Evolutionary conservation across 2,329 filamentous ascomycete species (phyloP).

Genomic region (Stachybotrys chartarum): DNA sequence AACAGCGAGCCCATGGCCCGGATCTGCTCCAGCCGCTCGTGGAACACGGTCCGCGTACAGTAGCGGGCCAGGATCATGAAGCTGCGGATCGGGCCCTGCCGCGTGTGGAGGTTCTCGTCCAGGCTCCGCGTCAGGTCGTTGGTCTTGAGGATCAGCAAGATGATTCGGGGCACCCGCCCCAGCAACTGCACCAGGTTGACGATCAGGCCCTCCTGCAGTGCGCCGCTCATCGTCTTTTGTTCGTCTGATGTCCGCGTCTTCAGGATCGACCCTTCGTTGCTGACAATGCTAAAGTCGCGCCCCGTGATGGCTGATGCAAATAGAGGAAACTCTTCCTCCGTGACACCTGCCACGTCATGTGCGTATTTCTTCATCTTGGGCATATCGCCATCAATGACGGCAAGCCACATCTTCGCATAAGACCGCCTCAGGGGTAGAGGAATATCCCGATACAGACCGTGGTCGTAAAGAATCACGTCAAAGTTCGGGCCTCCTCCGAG

Average conservation of each 20-base stretch:
- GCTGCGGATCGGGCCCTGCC: conserved; percentile 55
- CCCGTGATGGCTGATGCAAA: conserved; percentile 97
- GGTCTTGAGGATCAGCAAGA: conserved; percentile 92
- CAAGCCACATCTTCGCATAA: conserved; percentile 96
- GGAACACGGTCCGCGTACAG: conserved; percentile 58
- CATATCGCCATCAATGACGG: conserved; percentile 87
- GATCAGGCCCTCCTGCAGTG: conserved; percentile 80
- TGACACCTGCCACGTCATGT: conserved; percentile 80
- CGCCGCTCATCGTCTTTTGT: conserved; percentile 77
- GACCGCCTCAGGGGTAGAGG: conserved; percentile 68
- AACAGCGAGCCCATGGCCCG: conserved; percentile 44
- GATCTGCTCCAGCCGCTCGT: conserved; percentile 56
- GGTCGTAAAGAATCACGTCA: conserved; percentile 93
- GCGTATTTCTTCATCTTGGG: conserved; percentile 80
- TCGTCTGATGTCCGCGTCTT: conserved; percentile 63
- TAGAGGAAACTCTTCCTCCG: conserved; percentile 83
- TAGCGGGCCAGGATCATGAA: conserved; percentile 65
- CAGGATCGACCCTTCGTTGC: conserved; percentile 47
- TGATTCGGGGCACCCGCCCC: conserved; percentile 82
- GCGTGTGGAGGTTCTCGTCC: conserved; percentile 81
- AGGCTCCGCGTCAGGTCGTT: conserved; percentile 92
- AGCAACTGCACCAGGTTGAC: conserved; percentile 83
- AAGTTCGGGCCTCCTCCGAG: conserved; percentile 62
- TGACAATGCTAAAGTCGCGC: conserved; percentile 76
- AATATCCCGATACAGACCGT: conserved; percentile 93